A percentile compares a stretch with the other conserved stretches of the same genome.
These are phyloP conservation scores for Pyrenophora teres DNA, from an alignment of 2,329 filamentous ascomycete species.

Conservation along the genomic window DNA sequence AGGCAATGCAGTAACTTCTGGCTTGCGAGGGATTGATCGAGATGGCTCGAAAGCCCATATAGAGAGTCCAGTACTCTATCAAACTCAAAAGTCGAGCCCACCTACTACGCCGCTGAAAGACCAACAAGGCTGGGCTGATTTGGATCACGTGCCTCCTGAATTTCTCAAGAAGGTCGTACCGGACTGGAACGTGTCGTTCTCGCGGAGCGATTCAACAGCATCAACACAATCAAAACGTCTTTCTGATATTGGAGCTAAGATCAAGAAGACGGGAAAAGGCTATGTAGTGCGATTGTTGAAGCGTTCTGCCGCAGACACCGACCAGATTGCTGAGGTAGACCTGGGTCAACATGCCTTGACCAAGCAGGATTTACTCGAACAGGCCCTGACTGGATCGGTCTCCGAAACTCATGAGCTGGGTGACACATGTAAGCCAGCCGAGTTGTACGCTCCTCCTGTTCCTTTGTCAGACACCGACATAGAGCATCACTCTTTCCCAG, in stretches of 20 bases:
- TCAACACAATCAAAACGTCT: constrained; percentile 33
- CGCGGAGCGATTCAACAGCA: constrained; percentile 32
- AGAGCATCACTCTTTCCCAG: neutral
- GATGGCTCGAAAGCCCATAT: constrained; percentile 22
- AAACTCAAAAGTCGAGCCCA: constrained; percentile 30
- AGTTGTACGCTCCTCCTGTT: constrained; percentile 23
- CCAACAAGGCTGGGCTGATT: constrained; percentile 35
- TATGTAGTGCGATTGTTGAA: constrained; percentile 40
- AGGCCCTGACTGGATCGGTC: neutral
- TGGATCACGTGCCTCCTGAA: constrained; percentile 34
- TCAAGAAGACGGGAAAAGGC: constrained; percentile 42
- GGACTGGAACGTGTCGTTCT: constrained; percentile 37
- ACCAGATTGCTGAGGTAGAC: constrained; percentile 37
- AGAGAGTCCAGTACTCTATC: constrained; percentile 23
- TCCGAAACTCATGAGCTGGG: constrained; percentile 26
- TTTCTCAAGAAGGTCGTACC: constrained; percentile 39
- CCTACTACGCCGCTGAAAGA: constrained; percentile 32
- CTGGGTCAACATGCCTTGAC: constrained; percentile 17
- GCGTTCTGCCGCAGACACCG: constrained; percentile 27
- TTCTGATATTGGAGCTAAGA: constrained; percentile 38
- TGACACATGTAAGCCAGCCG: constrained; percentile 11
- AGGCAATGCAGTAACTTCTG: constrained; percentile 13
- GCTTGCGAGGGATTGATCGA: constrained; percentile 19
- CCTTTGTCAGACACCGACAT: too few species aligned
- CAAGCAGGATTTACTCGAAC: neutral